Evolutionary conservation across 768 basidiomycete species (phyloP).

Genomic region (Russula olivacea): DNA sequence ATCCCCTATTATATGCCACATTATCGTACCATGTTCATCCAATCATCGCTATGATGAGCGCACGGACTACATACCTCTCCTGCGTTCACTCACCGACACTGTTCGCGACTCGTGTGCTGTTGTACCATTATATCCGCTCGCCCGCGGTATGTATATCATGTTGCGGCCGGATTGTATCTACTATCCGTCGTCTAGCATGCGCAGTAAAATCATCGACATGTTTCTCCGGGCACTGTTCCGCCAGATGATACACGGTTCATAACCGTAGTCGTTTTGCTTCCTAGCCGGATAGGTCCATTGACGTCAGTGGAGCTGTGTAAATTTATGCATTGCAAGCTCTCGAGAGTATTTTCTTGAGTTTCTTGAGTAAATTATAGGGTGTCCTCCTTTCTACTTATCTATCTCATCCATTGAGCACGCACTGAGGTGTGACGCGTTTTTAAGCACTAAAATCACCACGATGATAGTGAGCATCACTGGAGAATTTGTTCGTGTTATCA

Average conservation of each 20-base stretch:
- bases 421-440: not conserved
- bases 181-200: constrained; percentile 1
- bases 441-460: not conserved
- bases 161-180: constrained; percentile 23
- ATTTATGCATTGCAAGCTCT: not conserved
- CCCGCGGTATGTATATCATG: constrained; percentile 12
- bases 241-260: not conserved
- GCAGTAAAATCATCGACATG: constrained; percentile 11
- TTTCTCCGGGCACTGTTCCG: not conserved
- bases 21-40: not conserved
- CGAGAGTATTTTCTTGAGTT: not conserved
- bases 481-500: not conserved
- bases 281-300: not conserved
- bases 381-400: not conserved
- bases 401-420: not conserved
- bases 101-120: constrained; percentile 8
- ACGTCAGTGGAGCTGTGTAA: not conserved
- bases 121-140: constrained; percentile 22
- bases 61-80: constrained; percentile 1
- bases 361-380: not conserved
- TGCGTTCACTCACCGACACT: constrained; percentile 2
- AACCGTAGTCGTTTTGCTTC: not conserved
- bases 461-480: not conserved
- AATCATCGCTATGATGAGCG: constrained; percentile 10
- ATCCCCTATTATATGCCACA: constrained; percentile 11